Percentiles rank a stretch among this genome's conserved stretches.
These are phyloP conservation scores for Chlorella sorokiniana DNA, from an alignment of 139 green algal genomes.

Conservation along the genomic window DNA sequence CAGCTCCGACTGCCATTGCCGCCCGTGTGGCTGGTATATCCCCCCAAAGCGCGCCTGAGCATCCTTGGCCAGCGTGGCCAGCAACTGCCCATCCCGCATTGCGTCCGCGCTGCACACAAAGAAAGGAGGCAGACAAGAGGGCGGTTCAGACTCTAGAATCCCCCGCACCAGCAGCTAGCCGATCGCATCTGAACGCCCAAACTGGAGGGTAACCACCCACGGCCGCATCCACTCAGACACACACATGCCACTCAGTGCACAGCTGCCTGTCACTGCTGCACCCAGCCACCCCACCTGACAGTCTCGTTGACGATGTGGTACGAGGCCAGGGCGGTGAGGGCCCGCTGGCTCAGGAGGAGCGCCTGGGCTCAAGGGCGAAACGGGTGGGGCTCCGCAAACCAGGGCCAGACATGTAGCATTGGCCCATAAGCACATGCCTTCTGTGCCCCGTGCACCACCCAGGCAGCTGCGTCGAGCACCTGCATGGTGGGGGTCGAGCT, in stretches of 20 bases:
- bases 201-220: no score
- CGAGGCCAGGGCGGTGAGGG: background rate
- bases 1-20: no score
- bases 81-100: background rate
- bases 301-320: conserved; percentile 1
- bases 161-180: background rate
- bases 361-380: background rate
- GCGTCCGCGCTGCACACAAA: background rate
- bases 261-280: background rate
- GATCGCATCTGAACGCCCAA: no score
- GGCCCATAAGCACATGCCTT: background rate
- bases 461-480: no score
- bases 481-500: background rate
- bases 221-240: background rate
- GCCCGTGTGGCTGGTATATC: background rate
- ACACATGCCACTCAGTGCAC: background rate
- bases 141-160: background rate
- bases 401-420: background rate
- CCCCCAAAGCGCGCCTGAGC: background rate
- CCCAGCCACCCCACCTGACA: background rate
- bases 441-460: no score
- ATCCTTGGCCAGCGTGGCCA: conserved; percentile 12
- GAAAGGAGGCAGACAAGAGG: background rate
- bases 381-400: background rate
- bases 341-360: conserved; percentile 7